A percentile compares a stretch with the other conserved stretches of the same genome.
These are phyloP conservation scores for Curvularia sp. DNA, from an alignment of 2,329 filamentous ascomycete species.

Conservation along the genomic window DNA sequence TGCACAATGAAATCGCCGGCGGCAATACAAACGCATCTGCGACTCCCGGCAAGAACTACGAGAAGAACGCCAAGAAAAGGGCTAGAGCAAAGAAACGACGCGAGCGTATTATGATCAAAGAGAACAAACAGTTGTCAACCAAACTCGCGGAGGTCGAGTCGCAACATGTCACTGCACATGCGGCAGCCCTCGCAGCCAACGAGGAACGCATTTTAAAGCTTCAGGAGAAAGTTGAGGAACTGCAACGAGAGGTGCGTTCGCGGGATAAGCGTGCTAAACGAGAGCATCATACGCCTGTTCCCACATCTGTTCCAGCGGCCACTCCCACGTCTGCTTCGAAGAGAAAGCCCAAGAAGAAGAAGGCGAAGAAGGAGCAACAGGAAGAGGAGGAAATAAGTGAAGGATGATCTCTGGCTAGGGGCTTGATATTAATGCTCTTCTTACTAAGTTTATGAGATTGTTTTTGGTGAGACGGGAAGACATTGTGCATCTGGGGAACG, in stretches of 20 bases:
- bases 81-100: neutral
- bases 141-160: neutral
- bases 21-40: neutral
- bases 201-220: neutral
- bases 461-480: neutral
- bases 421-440: neutral
- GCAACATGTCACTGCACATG: neutral
- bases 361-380: neutral
- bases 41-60: neutral
- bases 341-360: neutral
- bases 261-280: neutral
- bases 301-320: neutral
- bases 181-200: neutral
- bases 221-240: neutral
- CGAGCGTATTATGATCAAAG: neutral
- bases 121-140: neutral
- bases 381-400: neutral
- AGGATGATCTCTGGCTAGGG: neutral
- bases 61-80: neutral
- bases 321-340: neutral
- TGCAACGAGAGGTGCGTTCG: neutral
- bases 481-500: neutral
- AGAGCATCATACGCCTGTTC: neutral
- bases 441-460: neutral
- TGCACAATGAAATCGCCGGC: neutral